Conservation (phyloP, 2,329 filamentous ascomycete species). For the Cercospora zeae-maydis region DNA sequence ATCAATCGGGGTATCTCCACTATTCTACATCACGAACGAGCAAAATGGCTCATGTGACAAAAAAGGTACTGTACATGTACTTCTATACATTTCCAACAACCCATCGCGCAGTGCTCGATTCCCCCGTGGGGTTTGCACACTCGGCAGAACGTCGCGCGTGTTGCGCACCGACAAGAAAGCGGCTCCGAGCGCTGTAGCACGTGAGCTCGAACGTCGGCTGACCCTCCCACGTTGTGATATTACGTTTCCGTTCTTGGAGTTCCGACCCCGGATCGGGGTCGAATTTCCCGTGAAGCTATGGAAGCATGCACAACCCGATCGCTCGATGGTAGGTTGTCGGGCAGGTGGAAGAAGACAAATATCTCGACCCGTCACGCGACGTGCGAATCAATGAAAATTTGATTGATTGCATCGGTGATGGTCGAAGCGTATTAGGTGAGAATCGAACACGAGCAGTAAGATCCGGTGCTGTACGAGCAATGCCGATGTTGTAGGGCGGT, state of each 20-base stretch:
- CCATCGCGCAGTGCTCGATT: not conserved
- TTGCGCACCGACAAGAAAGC: not conserved
- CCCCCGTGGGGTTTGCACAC: not conserved
- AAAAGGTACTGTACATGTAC: not conserved
- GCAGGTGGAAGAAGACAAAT: not conserved
- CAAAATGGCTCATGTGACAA: not conserved
- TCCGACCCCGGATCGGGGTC: not conserved
- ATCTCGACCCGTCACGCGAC: not conserved
- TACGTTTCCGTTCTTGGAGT: not conserved
- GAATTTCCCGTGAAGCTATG: not conserved
- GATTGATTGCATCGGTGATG: not conserved
- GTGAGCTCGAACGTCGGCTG: not conserved
- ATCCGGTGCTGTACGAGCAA: not conserved
- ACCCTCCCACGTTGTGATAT: not conserved
- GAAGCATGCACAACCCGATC: not conserved
- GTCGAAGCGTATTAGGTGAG: not conserved
- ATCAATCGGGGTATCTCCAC: not conserved
- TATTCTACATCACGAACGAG: not conserved
- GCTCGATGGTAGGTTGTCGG: not conserved
- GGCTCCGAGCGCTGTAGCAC: not conserved
- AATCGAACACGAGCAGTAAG: not conserved
- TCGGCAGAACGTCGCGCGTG: not conserved
- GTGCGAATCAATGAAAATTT: not conserved
- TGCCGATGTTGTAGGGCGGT: not conserved
- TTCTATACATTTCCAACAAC: not conserved